Evolutionary conservation across 805 yeast genomes (phyloP).

Genomic region (Wickerhamomyces xylosicus): DNA sequence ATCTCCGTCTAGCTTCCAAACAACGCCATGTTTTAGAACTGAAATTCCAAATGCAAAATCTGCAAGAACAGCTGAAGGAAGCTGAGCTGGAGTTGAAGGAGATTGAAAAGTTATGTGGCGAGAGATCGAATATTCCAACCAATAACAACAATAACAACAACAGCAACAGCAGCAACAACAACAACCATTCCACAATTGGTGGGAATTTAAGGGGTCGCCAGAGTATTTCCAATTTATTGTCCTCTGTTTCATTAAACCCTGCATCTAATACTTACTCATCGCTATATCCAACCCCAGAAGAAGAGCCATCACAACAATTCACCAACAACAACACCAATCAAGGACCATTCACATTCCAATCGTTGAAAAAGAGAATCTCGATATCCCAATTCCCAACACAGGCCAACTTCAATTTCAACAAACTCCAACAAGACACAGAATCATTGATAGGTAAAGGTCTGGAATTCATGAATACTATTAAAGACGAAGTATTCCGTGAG

Average conservation of each 20-base stretch:
- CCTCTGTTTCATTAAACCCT: background rate
- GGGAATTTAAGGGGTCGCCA: background rate
- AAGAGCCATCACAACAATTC: constrained; percentile 2
- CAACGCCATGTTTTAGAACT: constrained; percentile 43
- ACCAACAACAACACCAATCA: constrained; percentile 1
- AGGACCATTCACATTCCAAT: constrained; percentile 1
- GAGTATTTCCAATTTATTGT: background rate
- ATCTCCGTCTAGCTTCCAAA: constrained; percentile 36
- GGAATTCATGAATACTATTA: constrained; percentile 14
- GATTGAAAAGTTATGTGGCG: constrained; percentile 24
- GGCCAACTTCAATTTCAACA: constrained; percentile 10
- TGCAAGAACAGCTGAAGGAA: constrained; percentile 27
- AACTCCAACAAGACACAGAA: constrained; percentile 17
- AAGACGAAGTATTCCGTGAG: constrained; percentile 21
- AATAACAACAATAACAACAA: background rate
- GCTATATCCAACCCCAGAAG: background rate
- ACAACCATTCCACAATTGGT: constrained; percentile 1
- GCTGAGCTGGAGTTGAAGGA: constrained; percentile 28
- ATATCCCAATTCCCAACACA: constrained; percentile 9
- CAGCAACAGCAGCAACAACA: constrained; percentile 1
- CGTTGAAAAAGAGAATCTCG: constrained; percentile 15
- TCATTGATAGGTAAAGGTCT: constrained; percentile 12
- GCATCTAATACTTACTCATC: background rate
- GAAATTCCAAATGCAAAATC: constrained; percentile 26
- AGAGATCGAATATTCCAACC: constrained; percentile 3